Base-by-base conservation (phyloP, 2,329 filamentous ascomycete genomes). In the Acephala macrosclerotiorum region DNA sequence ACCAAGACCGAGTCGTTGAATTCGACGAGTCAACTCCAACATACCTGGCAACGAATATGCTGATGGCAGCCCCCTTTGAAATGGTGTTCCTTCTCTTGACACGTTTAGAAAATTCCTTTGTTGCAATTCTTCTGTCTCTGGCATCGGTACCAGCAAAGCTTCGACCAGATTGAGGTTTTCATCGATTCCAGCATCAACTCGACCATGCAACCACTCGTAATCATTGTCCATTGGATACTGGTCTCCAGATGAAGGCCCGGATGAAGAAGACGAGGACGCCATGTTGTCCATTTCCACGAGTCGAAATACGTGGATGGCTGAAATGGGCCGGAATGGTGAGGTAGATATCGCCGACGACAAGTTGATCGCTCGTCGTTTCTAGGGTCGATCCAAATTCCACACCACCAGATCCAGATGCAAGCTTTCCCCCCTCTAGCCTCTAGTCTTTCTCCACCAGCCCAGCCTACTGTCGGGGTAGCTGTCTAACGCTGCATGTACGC, bases 121-220 rank as follows among this genome's bases (percentile, higher is more conserved):
- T 20, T 56, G 29, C 26, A 56, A 38, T 18, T 36, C 53, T 18
- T 56, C 53, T 2, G 6, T 26, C n/a, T 35, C 35, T 8, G 18
- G 53, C 22, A 38, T 26, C 53, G 35, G 29, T 20, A 56, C 53
- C 7, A 29, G 53, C 6, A 56, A 8, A 2, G 66, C 64, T 53
- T 70, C 63, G 16, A 72, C 38, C n/a, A 71, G 35, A 42, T 45
- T 38, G 12, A 70, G 49, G 38, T 53, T 69, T 33, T 71, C 66
- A 9, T 72, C 68, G 9, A 65, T n/a, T 11, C 64, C 67, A 18
- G 65, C 63, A 53, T 68, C 61, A 42, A 70, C 60, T 7, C 68
- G 64, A n/a, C 70, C 72, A 70, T 73, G 69, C 18, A 68, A 49
- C 60, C 70, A 73, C 26, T 61, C 53, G 40, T 60, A 64, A 58